phyloP scores from a whole-genome alignment of 495 filamentous ascomycete species.

The Penicillium lividum region DNA sequence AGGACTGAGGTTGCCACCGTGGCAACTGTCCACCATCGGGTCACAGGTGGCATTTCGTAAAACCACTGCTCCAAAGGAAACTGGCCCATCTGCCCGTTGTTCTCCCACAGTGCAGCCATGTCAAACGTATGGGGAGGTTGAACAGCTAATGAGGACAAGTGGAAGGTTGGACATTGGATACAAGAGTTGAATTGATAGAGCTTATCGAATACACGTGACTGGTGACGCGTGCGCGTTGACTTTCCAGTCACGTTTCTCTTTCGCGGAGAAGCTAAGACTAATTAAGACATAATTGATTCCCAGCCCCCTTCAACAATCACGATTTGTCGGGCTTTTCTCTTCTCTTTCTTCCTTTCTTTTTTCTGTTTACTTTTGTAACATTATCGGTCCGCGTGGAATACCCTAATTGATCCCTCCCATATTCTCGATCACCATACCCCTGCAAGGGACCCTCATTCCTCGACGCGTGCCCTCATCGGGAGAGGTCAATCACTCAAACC shows the following conservation, averaged over 20 bases:
- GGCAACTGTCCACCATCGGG: conserved; percentile 93
- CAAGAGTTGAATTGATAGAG: not conserved
- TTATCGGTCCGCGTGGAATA: not conserved
- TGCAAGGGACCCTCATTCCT: conserved; percentile 5
- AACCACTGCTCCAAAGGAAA: conserved; percentile 96
- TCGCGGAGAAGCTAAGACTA: conserved; percentile 15
- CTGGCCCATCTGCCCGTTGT: conserved; percentile 56
- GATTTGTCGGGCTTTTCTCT: not conserved
- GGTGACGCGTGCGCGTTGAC: conserved; percentile 6
- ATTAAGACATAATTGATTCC: conserved; percentile 19
- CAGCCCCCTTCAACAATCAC: conserved; percentile 16
- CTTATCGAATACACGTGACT: conserved; percentile 10
- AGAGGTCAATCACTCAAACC: not conserved
- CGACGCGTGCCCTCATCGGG: conserved; percentile 3
- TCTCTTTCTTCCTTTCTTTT: not conserved
- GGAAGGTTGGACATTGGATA: not conserved
- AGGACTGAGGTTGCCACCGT: conserved; percentile 85
- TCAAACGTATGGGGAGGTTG: not conserved
- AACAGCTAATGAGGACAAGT: not conserved
- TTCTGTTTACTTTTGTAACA: not conserved
- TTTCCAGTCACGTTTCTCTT: not conserved
- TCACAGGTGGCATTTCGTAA: conserved; percentile 95
- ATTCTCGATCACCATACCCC: not conserved
- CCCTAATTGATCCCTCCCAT: not conserved
- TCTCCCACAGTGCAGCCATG: conserved; percentile 49